A percentile compares a stretch with the other conserved stretches of the same genome.
Evolutionary conservation across 75 land plant genomes (phyloP).

Genomic region (Sequoiadendron giganteum): DNA sequence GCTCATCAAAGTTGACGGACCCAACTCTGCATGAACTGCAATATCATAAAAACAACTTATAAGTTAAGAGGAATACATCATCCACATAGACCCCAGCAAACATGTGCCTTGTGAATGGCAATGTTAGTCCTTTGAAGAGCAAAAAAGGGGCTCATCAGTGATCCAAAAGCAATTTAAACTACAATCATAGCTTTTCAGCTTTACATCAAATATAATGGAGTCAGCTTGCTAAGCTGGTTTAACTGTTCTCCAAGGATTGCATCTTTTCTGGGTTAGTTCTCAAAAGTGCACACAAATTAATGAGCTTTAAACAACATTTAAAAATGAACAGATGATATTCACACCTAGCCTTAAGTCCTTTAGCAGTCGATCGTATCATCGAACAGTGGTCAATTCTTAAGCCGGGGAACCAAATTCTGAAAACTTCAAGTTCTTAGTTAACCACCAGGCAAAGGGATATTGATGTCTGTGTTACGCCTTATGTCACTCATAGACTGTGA

Average conservation of each 20-base stretch:
- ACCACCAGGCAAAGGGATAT: constrained; percentile 39
- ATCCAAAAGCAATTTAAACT: constrained; percentile 6
- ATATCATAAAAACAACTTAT: neutral
- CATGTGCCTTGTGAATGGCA: constrained; percentile 2
- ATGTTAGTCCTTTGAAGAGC: constrained; percentile 2
- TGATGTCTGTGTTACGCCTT: constrained; percentile 33
- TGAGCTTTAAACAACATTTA: neutral
- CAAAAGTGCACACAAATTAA: constrained; percentile 6
- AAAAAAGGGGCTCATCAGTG: constrained; percentile 5
- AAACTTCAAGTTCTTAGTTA: constrained; percentile 3
- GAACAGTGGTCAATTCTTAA: neutral
- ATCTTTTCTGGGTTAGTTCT: constrained; percentile 9
- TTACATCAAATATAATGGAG: constrained; percentile 5
- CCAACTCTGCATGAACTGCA: neutral
- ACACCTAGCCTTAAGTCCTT: constrained; percentile 1
- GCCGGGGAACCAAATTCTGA: neutral
- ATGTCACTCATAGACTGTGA: constrained; percentile 21
- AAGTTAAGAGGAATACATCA: constrained; percentile 1
- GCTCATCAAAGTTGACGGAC: neutral
- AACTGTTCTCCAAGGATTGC: constrained; percentile 4
- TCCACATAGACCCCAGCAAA: constrained; percentile 9
- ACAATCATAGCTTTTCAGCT: constrained; percentile 5
- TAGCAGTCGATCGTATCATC: neutral
- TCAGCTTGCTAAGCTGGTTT: constrained; percentile 5
- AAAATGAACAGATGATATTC: neutral